phyloP scores from a whole-genome alignment of 2,329 filamentous ascomycete species.

The Ceratocystis diversiconidia region DNA sequence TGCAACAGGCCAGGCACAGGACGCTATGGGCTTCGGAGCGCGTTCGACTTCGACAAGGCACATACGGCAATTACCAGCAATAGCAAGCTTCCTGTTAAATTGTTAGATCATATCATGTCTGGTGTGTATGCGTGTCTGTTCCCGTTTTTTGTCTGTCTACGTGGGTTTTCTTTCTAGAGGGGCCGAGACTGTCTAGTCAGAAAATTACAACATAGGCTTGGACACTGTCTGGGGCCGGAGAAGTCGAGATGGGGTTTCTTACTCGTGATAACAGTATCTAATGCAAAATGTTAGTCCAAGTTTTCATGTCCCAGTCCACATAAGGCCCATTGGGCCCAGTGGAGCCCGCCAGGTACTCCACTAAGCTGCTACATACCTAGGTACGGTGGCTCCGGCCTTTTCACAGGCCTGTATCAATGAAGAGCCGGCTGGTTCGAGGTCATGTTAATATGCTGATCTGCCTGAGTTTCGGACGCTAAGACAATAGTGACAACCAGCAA shows the following conservation, averaged over 20 bases:
- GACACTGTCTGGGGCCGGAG: conserved; percentile 21
- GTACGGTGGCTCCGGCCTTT: conserved; percentile 82
- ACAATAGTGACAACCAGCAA: not conserved
- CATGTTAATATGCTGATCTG: conserved; percentile 17
- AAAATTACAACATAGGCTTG: not conserved
- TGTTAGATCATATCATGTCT: not conserved
- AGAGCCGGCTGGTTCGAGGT: conserved; percentile 57
- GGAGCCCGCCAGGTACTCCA: not conserved
- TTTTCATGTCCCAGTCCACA: not conserved
- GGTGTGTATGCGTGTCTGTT: not conserved
- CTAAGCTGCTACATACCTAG: conserved; percentile 45
- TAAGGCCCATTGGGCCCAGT: conserved; percentile 6
- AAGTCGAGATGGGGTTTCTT: conserved; percentile 29
- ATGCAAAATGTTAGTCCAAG: conserved; percentile 16
- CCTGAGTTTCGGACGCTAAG: not conserved
- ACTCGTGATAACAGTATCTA: conserved; percentile 99
- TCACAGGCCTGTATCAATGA: conserved; percentile 98
- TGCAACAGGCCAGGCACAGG: conserved; percentile 96
- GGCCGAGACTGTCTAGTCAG: too few relatives aligned
- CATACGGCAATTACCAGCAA: conserved; percentile 99
- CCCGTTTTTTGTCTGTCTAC: not conserved
- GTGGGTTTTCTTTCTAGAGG: too few relatives aligned
- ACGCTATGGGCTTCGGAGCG: conserved; percentile 92
- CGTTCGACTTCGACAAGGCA: conserved; percentile 96
- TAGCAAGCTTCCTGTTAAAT: conserved; percentile 71